phyloP scores from a whole-genome alignment of 208 protist genomes.

The Acanthamoeba lenticulata region DNA sequence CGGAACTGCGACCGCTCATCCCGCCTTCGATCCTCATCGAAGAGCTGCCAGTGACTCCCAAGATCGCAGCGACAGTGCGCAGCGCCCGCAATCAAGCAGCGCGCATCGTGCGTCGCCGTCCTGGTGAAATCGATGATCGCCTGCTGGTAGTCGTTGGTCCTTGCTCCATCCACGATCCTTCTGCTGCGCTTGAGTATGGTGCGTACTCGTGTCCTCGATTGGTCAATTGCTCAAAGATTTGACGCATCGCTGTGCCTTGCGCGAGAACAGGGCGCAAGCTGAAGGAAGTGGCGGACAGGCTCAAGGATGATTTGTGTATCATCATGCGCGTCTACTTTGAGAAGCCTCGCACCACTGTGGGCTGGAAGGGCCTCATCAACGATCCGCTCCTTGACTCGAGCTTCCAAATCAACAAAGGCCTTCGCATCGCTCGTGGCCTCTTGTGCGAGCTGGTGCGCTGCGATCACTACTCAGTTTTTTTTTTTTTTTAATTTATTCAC shows the following conservation, averaged over 20 bases:
- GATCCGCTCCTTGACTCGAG: constrained; percentile 86
- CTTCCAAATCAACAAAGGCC: constrained; percentile 81
- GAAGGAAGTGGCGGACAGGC: constrained; percentile 59
- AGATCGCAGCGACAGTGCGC: constrained; percentile 68
- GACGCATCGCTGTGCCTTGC: background rate
- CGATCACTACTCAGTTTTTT: background rate
- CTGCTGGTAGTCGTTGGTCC: constrained; percentile 87
- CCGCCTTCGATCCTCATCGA: constrained; percentile 82
- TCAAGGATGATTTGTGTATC: constrained; percentile 82
- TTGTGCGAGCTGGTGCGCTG: constrained; percentile 68
- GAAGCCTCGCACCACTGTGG: constrained; percentile 88
- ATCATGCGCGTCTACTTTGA: constrained; percentile 91
- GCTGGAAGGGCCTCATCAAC: constrained; percentile 90
- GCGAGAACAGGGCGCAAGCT: constrained; percentile 51
- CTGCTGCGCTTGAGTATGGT: constrained; percentile 87
- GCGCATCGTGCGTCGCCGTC: constrained; percentile 44
- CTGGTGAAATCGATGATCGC: constrained; percentile 73
- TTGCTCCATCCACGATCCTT: constrained; percentile 87
- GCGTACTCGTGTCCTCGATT: constrained; percentile 29
- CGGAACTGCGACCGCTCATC: constrained; percentile 76
- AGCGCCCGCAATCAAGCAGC: constrained; percentile 52
- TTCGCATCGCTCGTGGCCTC: constrained; percentile 74
- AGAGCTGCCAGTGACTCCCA: constrained; percentile 73
- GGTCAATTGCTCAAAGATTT: background rate
- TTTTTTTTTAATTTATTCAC: background rate